Evolutionary conservation across 306 rosid species (phyloP).

Genomic region (Betula pendula): DNA sequence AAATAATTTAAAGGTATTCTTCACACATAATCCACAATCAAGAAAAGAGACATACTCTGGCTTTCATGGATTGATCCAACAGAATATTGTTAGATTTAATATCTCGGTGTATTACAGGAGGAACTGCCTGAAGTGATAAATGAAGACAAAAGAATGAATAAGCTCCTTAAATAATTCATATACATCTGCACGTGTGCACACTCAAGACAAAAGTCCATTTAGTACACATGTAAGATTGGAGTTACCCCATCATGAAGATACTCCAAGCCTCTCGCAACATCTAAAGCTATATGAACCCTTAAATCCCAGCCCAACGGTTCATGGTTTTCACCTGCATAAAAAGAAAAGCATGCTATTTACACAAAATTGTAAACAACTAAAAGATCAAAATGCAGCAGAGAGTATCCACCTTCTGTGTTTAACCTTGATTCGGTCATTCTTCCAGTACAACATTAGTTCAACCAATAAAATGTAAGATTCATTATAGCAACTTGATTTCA

Average conservation of each 20-base stretch:
- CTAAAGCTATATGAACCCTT: conserved; percentile 85
- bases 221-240: conserved; percentile 20
- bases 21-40: not conserved
- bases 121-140: conserved; percentile 72
- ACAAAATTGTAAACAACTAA: conserved; percentile 4
- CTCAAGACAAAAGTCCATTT: conserved; percentile 13
- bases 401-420: not conserved
- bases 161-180: conserved; percentile 1
- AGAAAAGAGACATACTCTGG: conserved; percentile 61
- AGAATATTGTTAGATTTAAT: conserved; percentile 89
- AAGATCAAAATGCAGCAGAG: not conserved
- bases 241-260: conserved; percentile 99
- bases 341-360: conserved; percentile 7
- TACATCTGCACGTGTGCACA: not conserved
- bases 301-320: conserved; percentile 79
- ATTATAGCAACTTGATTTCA: not conserved
- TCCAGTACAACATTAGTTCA: not conserved
- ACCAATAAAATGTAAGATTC: not conserved
- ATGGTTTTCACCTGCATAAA: conserved; percentile 53
- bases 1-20: not conserved
- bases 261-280: conserved; percentile 93
- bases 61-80: conserved; percentile 89
- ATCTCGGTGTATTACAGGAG: conserved; percentile 94
- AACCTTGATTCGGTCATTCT: not conserved
- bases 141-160: conserved; percentile 2